Base-by-base conservation (phyloP, 2,329 filamentous ascomycete species). In the Aureobasidium leucospermi region DNA sequence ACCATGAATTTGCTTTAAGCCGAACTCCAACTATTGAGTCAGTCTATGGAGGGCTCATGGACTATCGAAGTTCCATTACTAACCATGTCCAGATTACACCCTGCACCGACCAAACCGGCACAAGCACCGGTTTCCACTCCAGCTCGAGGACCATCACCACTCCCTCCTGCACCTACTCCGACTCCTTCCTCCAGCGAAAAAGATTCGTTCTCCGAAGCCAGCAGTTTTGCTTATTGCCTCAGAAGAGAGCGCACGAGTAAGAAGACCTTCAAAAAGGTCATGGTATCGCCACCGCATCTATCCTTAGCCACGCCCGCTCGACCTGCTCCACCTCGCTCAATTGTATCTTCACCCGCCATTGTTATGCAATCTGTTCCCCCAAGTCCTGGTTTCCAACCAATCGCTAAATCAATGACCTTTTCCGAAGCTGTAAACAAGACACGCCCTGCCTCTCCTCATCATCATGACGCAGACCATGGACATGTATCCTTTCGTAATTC, bases 301-400 rank as follows among this genome's bases (percentile, higher is more conserved):
- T 43, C 39, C 6, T 15, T 39, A 11, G 5, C 48, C 5, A 15
- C 7, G 5, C 7, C 48, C 1, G n/a, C 16, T 36, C 48, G 46
- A 23, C 46, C 47, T 11, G 19, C 58, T n/a, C 58, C 46, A 32
- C 47, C 48, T 53, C 38, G 48, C 29, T 16, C 41, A 2, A 16
- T 46, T 13, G 29, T 46, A 16, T 59, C 58, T 38, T 51, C 41
- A 41, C 58, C 58, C 19, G 41, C 58, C 4, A 59, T 59, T 13
- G 16, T 53, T 45, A 59, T 59, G 47, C 46, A 59, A 28, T 53
- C 48, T 32, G 41, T 39, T 16, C 58, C 58, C 19, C 36, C 48
- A 7, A 48, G 47, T 32, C 38, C 38, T n/a, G 19, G 9, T 6
- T 19, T 55, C 9, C 51, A 39, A 23, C 47, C 46, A 28, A 11